Evolutionary conservation across 1,139 yeast genomes (phyloP).

Genomic region (Williopsis jadinii): DNA sequence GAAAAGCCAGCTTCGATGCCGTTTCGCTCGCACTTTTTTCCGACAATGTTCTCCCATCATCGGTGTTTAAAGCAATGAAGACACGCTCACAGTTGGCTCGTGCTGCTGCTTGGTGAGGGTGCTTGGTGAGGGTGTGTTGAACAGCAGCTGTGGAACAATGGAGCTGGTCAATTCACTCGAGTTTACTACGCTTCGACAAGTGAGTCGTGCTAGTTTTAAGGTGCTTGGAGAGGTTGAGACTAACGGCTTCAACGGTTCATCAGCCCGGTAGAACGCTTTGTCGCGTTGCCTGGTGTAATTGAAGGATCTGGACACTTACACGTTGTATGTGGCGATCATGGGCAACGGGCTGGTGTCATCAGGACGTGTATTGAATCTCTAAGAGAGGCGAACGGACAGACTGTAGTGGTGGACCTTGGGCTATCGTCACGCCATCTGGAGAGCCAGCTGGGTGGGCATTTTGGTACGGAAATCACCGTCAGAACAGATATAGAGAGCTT

Average conservation of each 20-base stretch:
- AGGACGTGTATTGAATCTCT: too few relatives aligned
- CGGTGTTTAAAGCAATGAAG: too few relatives aligned
- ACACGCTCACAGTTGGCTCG: too few relatives aligned
- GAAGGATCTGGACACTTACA: neutral
- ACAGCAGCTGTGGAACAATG: neutral
- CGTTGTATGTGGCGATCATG: neutral
- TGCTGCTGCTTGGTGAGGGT: too few relatives aligned
- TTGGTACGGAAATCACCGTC: neutral
- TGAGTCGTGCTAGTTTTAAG: neutral
- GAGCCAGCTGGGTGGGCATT: neutral
- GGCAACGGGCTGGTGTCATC: too few relatives aligned
- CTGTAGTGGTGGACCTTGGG: conserved; percentile 5
- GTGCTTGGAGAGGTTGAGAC: too few relatives aligned
- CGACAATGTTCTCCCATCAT: too few relatives aligned
- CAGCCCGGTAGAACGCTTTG: neutral
- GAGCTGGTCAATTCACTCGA: neutral
- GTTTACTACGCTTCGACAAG: conserved; percentile 1
- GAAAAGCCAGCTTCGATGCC: too few relatives aligned
- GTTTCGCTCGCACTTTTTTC: too few relatives aligned
- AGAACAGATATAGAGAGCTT: neutral
- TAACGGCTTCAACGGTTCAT: neutral
- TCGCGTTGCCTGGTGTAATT: neutral
- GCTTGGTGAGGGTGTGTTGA: neutral
- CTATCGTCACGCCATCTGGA: neutral
- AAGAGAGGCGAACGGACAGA: too few relatives aligned